phyloP scores from a whole-genome alignment of 2,329 filamentous ascomycete genomes.

The Colletotrichum echinochloae region DNA sequence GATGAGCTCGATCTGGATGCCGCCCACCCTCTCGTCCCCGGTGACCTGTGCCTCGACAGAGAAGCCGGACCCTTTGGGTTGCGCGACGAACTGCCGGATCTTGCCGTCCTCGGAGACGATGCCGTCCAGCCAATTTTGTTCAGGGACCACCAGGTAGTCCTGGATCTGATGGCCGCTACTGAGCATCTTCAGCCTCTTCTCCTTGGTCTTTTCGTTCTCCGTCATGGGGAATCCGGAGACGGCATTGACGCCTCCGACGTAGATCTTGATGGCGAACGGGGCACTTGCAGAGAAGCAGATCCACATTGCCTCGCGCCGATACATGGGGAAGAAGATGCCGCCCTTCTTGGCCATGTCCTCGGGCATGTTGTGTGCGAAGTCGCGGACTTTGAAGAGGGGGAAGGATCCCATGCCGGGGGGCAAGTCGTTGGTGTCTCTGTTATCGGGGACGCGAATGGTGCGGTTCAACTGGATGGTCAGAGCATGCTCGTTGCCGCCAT shows the following conservation, averaged over 20 bases:
- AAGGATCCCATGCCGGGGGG: slow-evolving; percentile 54
- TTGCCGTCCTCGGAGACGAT: slow-evolving; percentile 50
- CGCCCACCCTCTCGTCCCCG: slow-evolving; percentile 53
- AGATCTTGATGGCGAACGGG: slow-evolving; percentile 55
- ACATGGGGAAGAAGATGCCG: slow-evolving; percentile 61
- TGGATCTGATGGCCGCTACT: slow-evolving; percentile 41
- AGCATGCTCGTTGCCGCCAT: slow-evolving; percentile 34
- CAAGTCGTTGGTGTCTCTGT: slow-evolving; percentile 46
- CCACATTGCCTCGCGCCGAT: slow-evolving; percentile 57
- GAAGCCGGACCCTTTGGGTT: slow-evolving; percentile 56
- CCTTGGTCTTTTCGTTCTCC: slow-evolving; percentile 42
- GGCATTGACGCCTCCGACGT: slow-evolving; percentile 55
- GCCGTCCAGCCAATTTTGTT: slow-evolving; percentile 56
- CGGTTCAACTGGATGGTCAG: slow-evolving; percentile 53
- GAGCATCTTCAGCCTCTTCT: slow-evolving; percentile 36
- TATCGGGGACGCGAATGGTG: slow-evolving; percentile 58
- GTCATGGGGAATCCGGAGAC: slow-evolving; percentile 51
- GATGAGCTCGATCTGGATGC: slow-evolving; percentile 58
- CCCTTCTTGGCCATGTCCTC: slow-evolving; percentile 52
- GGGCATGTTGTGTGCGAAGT: slow-evolving; percentile 50
- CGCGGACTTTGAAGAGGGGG: slow-evolving; percentile 51
- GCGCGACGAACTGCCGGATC: slow-evolving; percentile 62
- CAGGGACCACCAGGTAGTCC: slow-evolving; percentile 52
- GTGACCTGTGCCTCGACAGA: slow-evolving; percentile 60
- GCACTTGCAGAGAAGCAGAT: slow-evolving; percentile 46